A percentile compares a stretch with the other conserved stretches of the same genome.
Conservation (phyloP, 768 basidiomycete species). For the Mycena sanguinolenta region DNA sequence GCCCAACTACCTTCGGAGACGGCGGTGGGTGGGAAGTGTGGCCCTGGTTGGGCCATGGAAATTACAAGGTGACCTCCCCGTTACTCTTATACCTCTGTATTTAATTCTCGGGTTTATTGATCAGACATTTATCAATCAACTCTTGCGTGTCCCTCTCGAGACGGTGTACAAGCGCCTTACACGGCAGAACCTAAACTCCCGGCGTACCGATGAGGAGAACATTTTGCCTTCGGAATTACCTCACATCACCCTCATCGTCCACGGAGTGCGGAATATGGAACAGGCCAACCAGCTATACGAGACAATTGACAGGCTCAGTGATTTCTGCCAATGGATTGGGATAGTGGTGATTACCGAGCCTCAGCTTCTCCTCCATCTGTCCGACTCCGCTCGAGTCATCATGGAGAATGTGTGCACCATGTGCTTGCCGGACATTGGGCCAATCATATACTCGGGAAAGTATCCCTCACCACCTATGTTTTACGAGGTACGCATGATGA, state of each 20-base stretch:
- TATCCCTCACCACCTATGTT: background rate
- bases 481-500: constrained; percentile 1
- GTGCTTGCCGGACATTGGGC: background rate
- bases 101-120: too few species aligned
- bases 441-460: background rate
- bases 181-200: background rate
- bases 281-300: background rate
- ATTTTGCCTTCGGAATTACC: background rate
- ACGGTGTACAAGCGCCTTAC: background rate
- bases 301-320: background rate
- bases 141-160: background rate
- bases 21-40: background rate
- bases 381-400: background rate
- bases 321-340: background rate
- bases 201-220: background rate
- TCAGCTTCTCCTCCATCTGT: background rate
- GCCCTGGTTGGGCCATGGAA: background rate
- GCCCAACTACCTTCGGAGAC: background rate
- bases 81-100: background rate
- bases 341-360: background rate
- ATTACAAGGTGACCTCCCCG: background rate
- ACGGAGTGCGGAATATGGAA: background rate
- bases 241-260: background rate
- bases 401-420: constrained; percentile 1
- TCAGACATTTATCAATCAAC: background rate